phyloP scores from a whole-genome alignment of 495 filamentous ascomycete species.

The Neurospora pannonica region DNA sequence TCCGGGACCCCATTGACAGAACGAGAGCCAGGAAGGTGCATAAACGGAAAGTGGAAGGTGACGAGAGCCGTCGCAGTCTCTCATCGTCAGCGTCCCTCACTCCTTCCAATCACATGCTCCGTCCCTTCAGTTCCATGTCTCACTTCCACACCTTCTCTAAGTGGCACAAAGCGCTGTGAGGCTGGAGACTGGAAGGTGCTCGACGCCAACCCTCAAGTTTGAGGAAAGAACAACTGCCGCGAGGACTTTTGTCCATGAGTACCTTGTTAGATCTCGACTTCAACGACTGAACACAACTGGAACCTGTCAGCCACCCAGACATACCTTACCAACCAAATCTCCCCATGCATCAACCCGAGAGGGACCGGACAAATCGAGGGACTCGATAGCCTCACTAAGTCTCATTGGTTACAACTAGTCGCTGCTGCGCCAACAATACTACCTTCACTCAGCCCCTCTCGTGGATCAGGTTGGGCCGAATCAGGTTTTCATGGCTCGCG shows the following conservation, averaged over 20 bases:
- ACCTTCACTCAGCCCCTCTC: background rate
- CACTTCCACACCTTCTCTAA: background rate
- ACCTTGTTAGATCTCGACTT: too few relatives aligned
- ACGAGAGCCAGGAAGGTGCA: too few relatives aligned
- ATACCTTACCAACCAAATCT: background rate
- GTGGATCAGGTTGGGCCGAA: background rate
- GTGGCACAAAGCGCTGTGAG: background rate
- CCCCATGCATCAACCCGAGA: background rate
- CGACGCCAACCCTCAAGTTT: background rate
- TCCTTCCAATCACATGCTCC: background rate
- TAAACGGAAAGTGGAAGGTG: too few relatives aligned
- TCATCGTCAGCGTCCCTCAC: background rate
- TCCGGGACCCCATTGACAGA: background rate
- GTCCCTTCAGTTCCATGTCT: background rate
- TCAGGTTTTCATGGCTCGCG: background rate
- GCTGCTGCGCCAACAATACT: background rate
- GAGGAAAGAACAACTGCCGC: background rate
- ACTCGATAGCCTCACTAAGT: fast-evolving
- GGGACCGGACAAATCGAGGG: background rate
- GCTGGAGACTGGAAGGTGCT: background rate
- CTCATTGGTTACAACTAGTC: background rate
- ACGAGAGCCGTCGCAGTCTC: background rate
- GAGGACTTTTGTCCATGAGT: background rate
- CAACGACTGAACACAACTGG: too few relatives aligned
- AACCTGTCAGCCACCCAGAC: too few relatives aligned